Evolutionary conservation across 2,329 filamentous ascomycete species (phyloP).

Genomic region (Coccinonectria pachysandricola): DNA sequence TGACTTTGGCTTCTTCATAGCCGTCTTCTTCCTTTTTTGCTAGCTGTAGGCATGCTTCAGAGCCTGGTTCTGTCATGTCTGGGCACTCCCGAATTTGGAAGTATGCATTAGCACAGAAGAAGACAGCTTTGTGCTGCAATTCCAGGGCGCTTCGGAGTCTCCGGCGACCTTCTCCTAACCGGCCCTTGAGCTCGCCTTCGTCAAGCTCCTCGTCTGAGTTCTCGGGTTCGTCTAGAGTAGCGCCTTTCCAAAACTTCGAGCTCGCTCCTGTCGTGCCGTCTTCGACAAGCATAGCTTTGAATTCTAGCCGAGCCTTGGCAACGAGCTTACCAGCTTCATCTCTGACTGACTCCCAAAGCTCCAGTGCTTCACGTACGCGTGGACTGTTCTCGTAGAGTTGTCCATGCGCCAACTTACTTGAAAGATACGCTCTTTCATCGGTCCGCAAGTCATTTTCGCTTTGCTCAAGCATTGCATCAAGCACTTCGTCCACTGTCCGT

Average conservation of each 20-base stretch:
- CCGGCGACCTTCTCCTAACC: conserved; percentile 49
- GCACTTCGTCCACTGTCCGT: conserved; percentile 73
- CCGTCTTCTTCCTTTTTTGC: conserved; percentile 61
- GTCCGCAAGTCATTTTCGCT: conserved; percentile 56
- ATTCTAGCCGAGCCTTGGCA: conserved; percentile 50
- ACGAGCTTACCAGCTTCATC: conserved; percentile 43
- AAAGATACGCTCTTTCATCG: conserved; percentile 58
- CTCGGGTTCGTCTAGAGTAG: conserved; percentile 5
- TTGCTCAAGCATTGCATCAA: conserved; percentile 86
- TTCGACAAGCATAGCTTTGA: conserved; percentile 38
- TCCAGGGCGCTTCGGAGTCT: conserved; percentile 64
- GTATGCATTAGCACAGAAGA: conserved; percentile 75
- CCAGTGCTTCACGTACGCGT: conserved; percentile 55
- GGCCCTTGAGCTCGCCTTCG: conserved; percentile 24
- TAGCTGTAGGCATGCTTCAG: conserved; percentile 53
- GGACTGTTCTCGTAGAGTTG: conserved; percentile 72
- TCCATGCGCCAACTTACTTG: conserved; percentile 55
- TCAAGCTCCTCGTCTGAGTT: conserved; percentile 26
- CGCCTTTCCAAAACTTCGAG: conserved; percentile 2
- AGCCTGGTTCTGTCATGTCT: conserved; percentile 52
- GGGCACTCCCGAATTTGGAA: conserved; percentile 72
- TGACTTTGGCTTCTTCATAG: conserved; percentile 68
- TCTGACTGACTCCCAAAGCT: conserved; percentile 55
- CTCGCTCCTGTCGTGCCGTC: conserved; percentile 1
- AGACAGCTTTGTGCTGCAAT: conserved; percentile 68